Base-by-base conservation (phyloP, 2,329 filamentous ascomycete species). In the Myriosclerotinia duriaeana region DNA sequence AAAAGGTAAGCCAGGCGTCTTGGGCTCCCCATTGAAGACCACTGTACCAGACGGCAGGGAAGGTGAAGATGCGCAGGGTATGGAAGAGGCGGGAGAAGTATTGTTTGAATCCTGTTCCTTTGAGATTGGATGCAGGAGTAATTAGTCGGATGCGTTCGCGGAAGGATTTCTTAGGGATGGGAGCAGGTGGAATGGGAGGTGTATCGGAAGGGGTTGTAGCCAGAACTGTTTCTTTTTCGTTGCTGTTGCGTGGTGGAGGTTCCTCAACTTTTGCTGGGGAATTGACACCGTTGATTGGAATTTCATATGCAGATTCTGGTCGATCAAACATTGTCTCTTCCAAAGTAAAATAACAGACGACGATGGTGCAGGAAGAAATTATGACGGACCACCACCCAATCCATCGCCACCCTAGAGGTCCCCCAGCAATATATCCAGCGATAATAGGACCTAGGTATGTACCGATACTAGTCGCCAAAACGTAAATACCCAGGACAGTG, bases 1-100 rank as follows among this genome's bases (percentile, higher is more conserved):
- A 86, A 72, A 87, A 86, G 1, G 82, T 83, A 30, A 87, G 76
- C 76, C 84, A 86, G n/a, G 84, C 83, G 69, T 86, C 84, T 73
- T 87, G 85, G 40, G 83, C 78, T 5, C 84, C 84, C 84, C 84
- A 87, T 71, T 86, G 84, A 34, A 86, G 74, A 11, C 84, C 84
- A 3, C 83, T 83, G 68, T 82, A 86, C 69, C 84, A 79, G 12
- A 86, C 83, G 1, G 84, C 84, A 0, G 84, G 84, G 67, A 86
- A 86, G 1, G 80, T 79, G 72, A 86, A 86, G 53, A 86, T 77
- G n/a, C 83, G 80, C 61, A 86, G 76, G 0, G 82, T 86, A 70
- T 86, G 82, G 70, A 81, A 82, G 2, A 87, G 77, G 2, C 84
- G 83, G 52, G 77, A 73, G 38, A 80, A 74, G 69, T 86, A 87